A percentile compares a stretch with the other conserved stretches of the same genome.
phyloP scores from a whole-genome alignment of 1,284 basidiomycete genomes.

The Pholiota adiposa region DNA sequence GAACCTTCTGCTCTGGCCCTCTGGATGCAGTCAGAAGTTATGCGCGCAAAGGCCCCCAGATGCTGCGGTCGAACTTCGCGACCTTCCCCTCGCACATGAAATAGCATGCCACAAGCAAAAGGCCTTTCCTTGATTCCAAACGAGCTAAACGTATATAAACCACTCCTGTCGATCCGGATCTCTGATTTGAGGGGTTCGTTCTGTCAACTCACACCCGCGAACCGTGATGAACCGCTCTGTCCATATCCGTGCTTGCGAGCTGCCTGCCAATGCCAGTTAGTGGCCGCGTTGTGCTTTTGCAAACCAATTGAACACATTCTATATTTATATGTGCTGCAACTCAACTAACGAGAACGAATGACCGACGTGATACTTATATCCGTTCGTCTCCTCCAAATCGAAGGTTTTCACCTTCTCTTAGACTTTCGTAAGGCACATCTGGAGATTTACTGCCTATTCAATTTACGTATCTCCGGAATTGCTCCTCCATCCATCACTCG shows the following conservation, averaged over 20 bases:
- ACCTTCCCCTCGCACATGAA: not conserved
- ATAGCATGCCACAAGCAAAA: not conserved
- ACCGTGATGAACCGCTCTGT: slow-evolving; percentile 19
- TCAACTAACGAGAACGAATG: too few relatives aligned
- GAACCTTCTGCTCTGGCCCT: not conserved
- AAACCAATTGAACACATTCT: slow-evolving; percentile 7
- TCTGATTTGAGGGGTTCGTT: slow-evolving; percentile 12
- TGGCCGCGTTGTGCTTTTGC: slow-evolving; percentile 7
- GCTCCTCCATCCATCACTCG: not conserved
- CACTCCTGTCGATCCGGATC: slow-evolving; percentile 26
- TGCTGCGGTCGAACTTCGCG: slow-evolving; percentile 8
- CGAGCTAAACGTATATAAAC: slow-evolving; percentile 12
- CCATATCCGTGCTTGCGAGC: slow-evolving; percentile 10
- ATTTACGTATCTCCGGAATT: slow-evolving; percentile 20
- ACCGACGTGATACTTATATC: slow-evolving; percentile 18
- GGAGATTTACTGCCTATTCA: slow-evolving; percentile 8
- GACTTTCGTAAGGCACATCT: slow-evolving; percentile 17
- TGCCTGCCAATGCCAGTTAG: not conserved
- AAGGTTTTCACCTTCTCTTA: too few relatives aligned
- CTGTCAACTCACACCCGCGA: slow-evolving; percentile 3
- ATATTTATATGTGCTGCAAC: too few relatives aligned
- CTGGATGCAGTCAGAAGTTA: too few relatives aligned
- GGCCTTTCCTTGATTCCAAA: not conserved
- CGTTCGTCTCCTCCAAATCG: slow-evolving; percentile 12
- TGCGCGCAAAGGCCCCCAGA: slow-evolving; percentile 1